Percentiles rank a stretch among this genome's conserved stretches.
phyloP scores from a whole-genome alignment of 1,139 yeast species.

The Geotrichum citri-aurantii region DNA sequence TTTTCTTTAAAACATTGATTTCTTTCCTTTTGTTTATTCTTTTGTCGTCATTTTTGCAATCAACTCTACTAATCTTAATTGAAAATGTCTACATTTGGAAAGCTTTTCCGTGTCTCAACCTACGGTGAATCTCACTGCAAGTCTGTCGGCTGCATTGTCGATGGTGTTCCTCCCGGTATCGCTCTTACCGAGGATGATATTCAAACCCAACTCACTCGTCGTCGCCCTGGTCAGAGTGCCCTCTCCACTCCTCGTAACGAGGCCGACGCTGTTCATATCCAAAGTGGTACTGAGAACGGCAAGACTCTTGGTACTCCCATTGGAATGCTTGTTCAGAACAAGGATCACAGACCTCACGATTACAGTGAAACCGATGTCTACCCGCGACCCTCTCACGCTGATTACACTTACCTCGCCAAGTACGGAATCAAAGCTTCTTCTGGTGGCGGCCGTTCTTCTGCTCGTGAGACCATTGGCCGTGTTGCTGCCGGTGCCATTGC shows the following conservation, averaged over 20 bases:
- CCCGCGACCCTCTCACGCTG: constrained; percentile 98
- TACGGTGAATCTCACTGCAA: constrained; percentile 98
- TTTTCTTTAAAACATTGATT: not conserved
- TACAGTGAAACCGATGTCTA: constrained; percentile 89
- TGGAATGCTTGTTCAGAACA: constrained; percentile 85
- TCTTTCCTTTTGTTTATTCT: not conserved
- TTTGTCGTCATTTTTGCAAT: not conserved
- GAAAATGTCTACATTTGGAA: constrained; percentile 61
- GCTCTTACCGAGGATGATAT: constrained; percentile 76
- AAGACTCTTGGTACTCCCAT: constrained; percentile 91
- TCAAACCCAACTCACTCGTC: constrained; percentile 91
- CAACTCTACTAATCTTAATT: not conserved
- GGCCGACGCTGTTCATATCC: constrained; percentile 86
- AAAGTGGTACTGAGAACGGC: constrained; percentile 91
- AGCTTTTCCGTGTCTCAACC: constrained; percentile 69
- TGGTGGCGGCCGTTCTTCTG: constrained; percentile 97
- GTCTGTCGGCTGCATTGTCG: constrained; percentile 98
- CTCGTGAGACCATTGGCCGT: constrained; percentile 96
- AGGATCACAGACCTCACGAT: constrained; percentile 96
- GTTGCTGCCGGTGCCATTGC: constrained; percentile 99
- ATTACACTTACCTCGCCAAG: constrained; percentile 83
- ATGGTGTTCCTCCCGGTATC: constrained; percentile 96
- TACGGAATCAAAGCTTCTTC: constrained; percentile 90
- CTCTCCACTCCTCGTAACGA: constrained; percentile 92
- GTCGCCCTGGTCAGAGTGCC: constrained; percentile 96